These are phyloP conservation scores for Hapsidospora chrysogenum DNA, from an alignment of 495 filamentous ascomycete genomes.

Conservation along the genomic window DNA sequence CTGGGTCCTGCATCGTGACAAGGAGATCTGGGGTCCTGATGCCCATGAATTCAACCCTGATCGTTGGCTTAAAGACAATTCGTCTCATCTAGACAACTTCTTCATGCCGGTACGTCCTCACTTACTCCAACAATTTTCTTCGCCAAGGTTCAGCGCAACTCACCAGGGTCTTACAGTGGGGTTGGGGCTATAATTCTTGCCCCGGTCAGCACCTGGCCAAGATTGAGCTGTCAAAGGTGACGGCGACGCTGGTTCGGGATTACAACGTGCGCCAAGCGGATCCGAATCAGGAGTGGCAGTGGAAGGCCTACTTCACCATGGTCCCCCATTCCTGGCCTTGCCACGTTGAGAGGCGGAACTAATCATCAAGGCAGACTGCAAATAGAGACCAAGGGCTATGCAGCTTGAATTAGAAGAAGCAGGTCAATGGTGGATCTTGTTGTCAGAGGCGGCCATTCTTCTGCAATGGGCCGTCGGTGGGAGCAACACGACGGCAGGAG, in stretches of 20 bases:
- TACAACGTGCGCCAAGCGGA: constrained; percentile 24
- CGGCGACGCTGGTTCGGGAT: constrained; percentile 21
- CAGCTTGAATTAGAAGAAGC: too few species aligned
- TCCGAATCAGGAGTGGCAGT: constrained; percentile 20
- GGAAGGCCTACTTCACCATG: constrained; percentile 17
- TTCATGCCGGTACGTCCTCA: constrained; percentile 11
- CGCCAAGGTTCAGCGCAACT: constrained; percentile 14
- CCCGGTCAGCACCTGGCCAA: constrained; percentile 27
- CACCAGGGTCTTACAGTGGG: constrained; percentile 17
- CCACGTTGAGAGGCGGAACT: constrained; percentile 2
- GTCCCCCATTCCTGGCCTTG: constrained; percentile 24
- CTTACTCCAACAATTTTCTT: too few species aligned
- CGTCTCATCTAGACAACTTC: constrained; percentile 14
- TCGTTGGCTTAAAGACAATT: constrained; percentile 41
- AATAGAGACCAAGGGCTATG: too few species aligned
- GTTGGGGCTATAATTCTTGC: constrained; percentile 24
- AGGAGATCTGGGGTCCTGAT: constrained; percentile 42
- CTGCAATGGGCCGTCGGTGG: too few species aligned
- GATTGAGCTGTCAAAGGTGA: constrained; percentile 27
- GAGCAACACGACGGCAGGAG: too few species aligned
- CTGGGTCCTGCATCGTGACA: constrained; percentile 34
- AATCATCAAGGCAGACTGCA: too few species aligned
- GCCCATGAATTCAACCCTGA: constrained; percentile 45
- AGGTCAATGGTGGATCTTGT: too few species aligned
- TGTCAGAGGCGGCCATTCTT: too few species aligned